Evolutionary conservation across 2,329 filamentous ascomycete species (phyloP).

Genomic region (Botryotinia convoluta): DNA sequence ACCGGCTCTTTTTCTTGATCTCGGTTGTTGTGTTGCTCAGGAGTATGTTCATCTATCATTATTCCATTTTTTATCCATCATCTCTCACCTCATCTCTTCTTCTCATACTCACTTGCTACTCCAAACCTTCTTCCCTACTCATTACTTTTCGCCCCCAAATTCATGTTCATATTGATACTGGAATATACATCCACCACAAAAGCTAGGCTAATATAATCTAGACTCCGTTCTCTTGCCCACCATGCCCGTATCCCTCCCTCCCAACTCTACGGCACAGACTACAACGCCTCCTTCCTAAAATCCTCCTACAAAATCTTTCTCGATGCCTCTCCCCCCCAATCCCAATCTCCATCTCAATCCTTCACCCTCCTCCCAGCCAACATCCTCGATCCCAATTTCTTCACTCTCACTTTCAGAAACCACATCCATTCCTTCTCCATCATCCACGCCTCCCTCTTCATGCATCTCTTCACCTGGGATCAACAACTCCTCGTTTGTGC

Average conservation of each 20-base stretch:
- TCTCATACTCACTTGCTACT: not conserved
- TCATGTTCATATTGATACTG: not conserved
- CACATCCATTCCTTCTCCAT: constrained; percentile 16
- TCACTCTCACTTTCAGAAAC: constrained; percentile 13
- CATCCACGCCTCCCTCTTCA: constrained; percentile 19
- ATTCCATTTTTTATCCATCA: not conserved
- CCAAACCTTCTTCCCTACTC: not conserved
- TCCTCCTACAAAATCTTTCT: constrained; percentile 42
- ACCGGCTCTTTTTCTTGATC: constrained; percentile 37
- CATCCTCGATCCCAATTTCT: constrained; percentile 19
- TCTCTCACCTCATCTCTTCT: not conserved
- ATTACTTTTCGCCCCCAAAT: not conserved
- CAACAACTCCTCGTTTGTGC: constrained; percentile 18
- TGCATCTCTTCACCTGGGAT: constrained; percentile 23
- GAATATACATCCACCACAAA: not conserved
- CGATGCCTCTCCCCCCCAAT: constrained; percentile 31
- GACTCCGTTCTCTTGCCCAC: constrained; percentile 39
- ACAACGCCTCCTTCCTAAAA: constrained; percentile 37
- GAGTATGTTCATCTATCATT: constrained; percentile 28
- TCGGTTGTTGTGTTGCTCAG: constrained; percentile 43
- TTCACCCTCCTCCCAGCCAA: constrained; percentile 17
- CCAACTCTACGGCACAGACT: constrained; percentile 39
- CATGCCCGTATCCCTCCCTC: constrained; percentile 38
- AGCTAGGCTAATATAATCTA: not conserved
- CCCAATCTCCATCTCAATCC: not conserved